Percentiles rank a stretch among this genome's conserved stretches.
Conservation (phyloP, 2,329 filamentous ascomycete genomes). For the Clathrospora elynae region DNA sequence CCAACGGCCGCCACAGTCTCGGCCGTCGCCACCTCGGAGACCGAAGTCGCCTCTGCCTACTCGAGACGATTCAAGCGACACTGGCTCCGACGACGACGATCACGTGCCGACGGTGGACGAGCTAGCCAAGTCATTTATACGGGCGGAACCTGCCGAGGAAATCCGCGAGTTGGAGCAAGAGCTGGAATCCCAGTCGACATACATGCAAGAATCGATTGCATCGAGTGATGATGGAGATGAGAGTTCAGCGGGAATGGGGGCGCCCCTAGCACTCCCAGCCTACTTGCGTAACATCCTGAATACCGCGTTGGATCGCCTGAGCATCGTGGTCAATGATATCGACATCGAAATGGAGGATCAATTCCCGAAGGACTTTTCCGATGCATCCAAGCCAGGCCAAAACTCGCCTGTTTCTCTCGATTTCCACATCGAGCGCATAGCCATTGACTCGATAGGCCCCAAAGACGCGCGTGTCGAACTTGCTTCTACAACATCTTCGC, state of each 20-base stretch:
- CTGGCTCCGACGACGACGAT: slow-evolving; percentile 37
- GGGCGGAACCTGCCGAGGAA: slow-evolving; percentile 69
- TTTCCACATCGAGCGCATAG: slow-evolving; percentile 67
- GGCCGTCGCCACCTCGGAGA: slow-evolving; percentile 12
- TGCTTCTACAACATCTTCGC: slow-evolving; percentile 14
- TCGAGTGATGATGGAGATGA: slow-evolving; percentile 68
- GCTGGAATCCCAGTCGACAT: slow-evolving; percentile 65
- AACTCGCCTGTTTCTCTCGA: slow-evolving; percentile 65
- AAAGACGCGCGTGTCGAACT: slow-evolving; percentile 33
- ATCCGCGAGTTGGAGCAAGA: slow-evolving; percentile 71
- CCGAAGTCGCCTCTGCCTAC: slow-evolving; percentile 16
- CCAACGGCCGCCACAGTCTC: slow-evolving; percentile 11
- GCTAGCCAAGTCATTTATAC: slow-evolving; percentile 77
- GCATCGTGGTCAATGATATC: slow-evolving; percentile 69
- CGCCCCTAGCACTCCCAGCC: slow-evolving; percentile 68
- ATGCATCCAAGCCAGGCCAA: slow-evolving; percentile 55
- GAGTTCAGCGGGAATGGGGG: slow-evolving; percentile 68
- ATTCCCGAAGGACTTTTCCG: slow-evolving; percentile 55
- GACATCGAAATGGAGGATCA: slow-evolving; percentile 67
- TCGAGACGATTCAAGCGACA: slow-evolving; percentile 22
- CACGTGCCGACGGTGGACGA: slow-evolving; percentile 71
- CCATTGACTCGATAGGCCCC: slow-evolving; percentile 65
- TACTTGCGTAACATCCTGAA: slow-evolving; percentile 76
- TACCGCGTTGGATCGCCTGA: slow-evolving; percentile 72
- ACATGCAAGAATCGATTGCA: slow-evolving; percentile 64